A percentile compares a stretch with the other conserved stretches of the same genome.
phyloP scores from a whole-genome alignment of 1,284 basidiomycete species.

The Trichosporon sp. region DNA sequence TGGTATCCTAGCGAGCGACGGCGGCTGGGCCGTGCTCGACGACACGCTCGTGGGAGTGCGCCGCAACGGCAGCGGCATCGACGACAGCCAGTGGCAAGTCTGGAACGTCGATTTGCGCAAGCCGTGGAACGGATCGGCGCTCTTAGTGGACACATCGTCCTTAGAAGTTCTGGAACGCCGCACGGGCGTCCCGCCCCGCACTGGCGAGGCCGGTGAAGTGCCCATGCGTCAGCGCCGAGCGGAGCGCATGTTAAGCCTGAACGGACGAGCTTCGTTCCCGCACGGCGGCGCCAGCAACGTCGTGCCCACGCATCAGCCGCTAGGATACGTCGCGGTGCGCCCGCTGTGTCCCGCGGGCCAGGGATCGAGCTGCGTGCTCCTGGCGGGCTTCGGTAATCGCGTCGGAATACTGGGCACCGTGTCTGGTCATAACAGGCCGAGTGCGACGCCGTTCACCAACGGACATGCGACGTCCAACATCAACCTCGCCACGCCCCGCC shows the following conservation, averaged over 20 bases:
- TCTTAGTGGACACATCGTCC: constrained; percentile 37
- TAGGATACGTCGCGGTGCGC: constrained; percentile 47
- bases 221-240: constrained; percentile 41
- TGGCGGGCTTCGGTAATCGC: constrained; percentile 51
- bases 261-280: constrained; percentile 46
- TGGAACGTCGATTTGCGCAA: constrained; percentile 43
- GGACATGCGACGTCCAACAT: neutral
- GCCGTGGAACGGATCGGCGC: constrained; percentile 43
- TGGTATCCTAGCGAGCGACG: constrained; percentile 34
- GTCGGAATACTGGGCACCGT: constrained; percentile 39
- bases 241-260: constrained; percentile 46
- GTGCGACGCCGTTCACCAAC: neutral
- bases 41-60: constrained; percentile 41
- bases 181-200: constrained; percentile 16
- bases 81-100: constrained; percentile 49
- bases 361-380: constrained; percentile 22
- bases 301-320: constrained; percentile 37
- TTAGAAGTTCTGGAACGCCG: constrained; percentile 34
- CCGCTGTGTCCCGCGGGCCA: constrained; percentile 32
- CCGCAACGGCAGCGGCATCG: constrained; percentile 39
- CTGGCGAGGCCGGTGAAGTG: constrained; percentile 27
- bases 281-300: constrained; percentile 34
- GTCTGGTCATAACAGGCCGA: neutral
- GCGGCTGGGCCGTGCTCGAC: constrained; percentile 36
- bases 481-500: constrained; percentile 4